A percentile compares a stretch with the other conserved stretches of the same genome.
phyloP scores from a whole-genome alignment of 768 basidiomycete genomes.

The Russula vinacea region DNA sequence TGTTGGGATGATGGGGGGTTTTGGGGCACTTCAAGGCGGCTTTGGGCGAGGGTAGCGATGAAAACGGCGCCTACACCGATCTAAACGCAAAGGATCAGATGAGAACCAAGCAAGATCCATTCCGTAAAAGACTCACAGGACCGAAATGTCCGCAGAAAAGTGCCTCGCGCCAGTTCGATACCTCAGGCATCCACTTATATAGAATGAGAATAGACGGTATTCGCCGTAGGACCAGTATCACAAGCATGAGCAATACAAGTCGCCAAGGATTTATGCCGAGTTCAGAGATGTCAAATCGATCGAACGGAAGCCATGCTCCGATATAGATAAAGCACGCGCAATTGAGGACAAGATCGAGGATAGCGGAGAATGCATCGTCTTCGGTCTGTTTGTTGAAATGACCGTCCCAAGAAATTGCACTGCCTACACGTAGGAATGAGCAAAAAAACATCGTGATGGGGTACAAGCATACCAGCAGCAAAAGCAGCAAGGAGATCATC shows the following conservation, averaged over 20 bases:
- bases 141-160: slow-evolving; percentile 92
- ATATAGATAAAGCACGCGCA: slow-evolving; percentile 79
- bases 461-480: slow-evolving; percentile 56
- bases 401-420: slow-evolving; percentile 89
- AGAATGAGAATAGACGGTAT: slow-evolving; percentile 75
- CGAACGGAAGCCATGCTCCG: slow-evolving; percentile 83
- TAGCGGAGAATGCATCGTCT: slow-evolving; percentile 82
- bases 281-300: slow-evolving; percentile 50
- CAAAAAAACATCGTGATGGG: not conserved
- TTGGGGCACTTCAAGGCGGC: slow-evolving; percentile 54
- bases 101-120: not conserved
- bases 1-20: slow-evolving; percentile 62
- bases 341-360: slow-evolving; percentile 84
- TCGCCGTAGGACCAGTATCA: slow-evolving; percentile 70
- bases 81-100: slow-evolving; percentile 37
- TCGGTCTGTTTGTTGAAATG: slow-evolving; percentile 78
- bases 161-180: slow-evolving; percentile 79
- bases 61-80: slow-evolving; percentile 95
- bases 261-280: slow-evolving; percentile 69
- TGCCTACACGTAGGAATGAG: slow-evolving; percentile 48
- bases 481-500: slow-evolving; percentile 91
- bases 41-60: slow-evolving; percentile 70
- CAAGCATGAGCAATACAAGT: slow-evolving; percentile 61
- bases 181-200: slow-evolving; percentile 86
- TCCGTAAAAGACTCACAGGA: slow-evolving; percentile 33